Evolutionary conservation across 441 rosid species (phyloP).

Genomic region (Dalechampia spathulata): DNA sequence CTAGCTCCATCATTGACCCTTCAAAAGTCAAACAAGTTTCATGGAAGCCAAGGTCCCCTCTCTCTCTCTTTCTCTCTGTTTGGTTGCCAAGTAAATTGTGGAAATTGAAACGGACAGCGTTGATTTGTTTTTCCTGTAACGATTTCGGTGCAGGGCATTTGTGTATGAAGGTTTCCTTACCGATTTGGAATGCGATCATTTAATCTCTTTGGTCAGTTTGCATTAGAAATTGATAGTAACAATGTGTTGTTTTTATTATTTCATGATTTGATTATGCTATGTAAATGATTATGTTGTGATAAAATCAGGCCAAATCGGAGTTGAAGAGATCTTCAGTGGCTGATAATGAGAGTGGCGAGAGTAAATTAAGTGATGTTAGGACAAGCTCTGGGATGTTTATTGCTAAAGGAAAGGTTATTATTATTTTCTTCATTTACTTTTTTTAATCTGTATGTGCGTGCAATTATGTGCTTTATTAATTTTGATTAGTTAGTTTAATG

Average conservation of each 20-base stretch:
- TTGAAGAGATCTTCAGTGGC: conserved; percentile 96
- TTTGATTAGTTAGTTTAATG: no score
- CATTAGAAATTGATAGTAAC: neutral
- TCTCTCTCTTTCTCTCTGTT: conserved; percentile 6
- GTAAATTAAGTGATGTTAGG: conserved; percentile 75
- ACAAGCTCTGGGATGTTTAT: conserved; percentile 97
- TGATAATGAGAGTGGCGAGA: conserved; percentile 76
- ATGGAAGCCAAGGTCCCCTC: conserved; percentile 69
- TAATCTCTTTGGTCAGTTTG: conserved; percentile 66
- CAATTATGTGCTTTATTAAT: no score
- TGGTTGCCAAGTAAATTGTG: neutral
- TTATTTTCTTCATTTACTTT: neutral
- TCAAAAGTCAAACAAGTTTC: conserved; percentile 87
- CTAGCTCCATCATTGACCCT: conserved; percentile 63
- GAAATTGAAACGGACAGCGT: neutral
- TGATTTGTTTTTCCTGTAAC: no score
- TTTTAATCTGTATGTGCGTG: neutral
- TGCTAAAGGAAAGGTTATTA: conserved; percentile 57
- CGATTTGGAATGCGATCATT: conserved; percentile 87
- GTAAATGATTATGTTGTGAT: neutral
- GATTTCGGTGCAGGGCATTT: conserved; percentile 83
- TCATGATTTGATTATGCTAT: neutral
- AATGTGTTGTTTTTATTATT: conserved; percentile 1
- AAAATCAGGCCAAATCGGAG: conserved; percentile 72
- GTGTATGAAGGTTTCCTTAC: conserved; percentile 88